Evolutionary conservation across 805 yeast species (phyloP), one percentile per base, ranked within the genome.

Genomic region (Maudiozyma bulderi): DNA sequence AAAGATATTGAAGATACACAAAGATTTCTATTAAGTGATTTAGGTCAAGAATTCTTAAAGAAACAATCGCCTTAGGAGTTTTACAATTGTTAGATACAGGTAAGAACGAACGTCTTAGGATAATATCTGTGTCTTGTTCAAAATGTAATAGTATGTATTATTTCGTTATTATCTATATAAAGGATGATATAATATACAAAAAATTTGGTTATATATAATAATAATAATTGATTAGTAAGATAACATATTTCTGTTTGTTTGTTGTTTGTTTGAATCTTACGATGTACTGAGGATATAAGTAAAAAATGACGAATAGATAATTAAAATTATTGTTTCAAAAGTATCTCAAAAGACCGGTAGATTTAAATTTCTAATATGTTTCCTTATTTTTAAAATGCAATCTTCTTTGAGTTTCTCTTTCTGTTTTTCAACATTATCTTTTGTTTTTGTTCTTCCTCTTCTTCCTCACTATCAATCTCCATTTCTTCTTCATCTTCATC

Each of bases 351-450:
- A 20, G 26, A 20, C 26, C 26, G 26, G 26, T 20, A 20, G 26
- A 20, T 20, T 20, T 20, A 20, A 20, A 20, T 20, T 20, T 20
- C 26, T 20, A 20, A 20, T 20, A 20, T 20, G 26, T 20, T 20
- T 20, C 26, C 26, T 34, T 34, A 34, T 14, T 13, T 13, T 51
- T 55, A 66, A 51, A 65, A 66, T 48, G 68, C 67, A 53, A 66
- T 54, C 56, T 71, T 74, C 72, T 62, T 75, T 70, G 66, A 65
- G 44, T 53, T 57, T 72, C 62, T 73, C 73, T 59, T 72, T 60
- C 72, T 76, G 71, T 64, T 67, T 65, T 65, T 73, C 64, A 77
- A 72, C 73, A 78, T 80, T 73, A 82, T 82, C 77, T 77, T 84
- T 72, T 64, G 76, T 68, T 60, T 71, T 56, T 71, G 74, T 60